Evolutionary conservation across 75 land plant genomes (phyloP).

Genomic region (Cupressus sempervirens): DNA sequence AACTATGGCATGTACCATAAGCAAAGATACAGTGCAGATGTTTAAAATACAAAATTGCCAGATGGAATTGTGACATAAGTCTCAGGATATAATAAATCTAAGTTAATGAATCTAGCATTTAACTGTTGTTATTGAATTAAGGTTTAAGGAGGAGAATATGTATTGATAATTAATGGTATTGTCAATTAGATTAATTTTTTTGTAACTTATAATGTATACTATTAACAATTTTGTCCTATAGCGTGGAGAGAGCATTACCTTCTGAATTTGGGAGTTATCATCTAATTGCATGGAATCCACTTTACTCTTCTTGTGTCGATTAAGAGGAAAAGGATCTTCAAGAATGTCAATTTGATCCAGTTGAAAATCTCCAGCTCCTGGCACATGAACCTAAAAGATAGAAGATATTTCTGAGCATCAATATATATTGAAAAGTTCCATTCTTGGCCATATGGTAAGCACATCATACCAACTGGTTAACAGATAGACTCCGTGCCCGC

Average conservation of each 20-base stretch:
- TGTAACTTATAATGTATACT: not conserved
- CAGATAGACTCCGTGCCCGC: conserved; percentile 66
- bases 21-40: no score
- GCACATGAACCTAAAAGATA: conserved; percentile 70
- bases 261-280: conserved; percentile 8
- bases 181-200: not conserved
- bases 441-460: not conserved
- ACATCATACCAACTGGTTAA: conserved; percentile 80
- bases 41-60: not conserved
- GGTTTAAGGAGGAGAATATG: not conserved
- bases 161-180: not conserved
- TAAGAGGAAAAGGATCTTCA: conserved; percentile 78
- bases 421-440: not conserved
- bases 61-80: not conserved
- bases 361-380: conserved; percentile 93
- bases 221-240: not conserved
- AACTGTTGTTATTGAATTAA: not conserved
- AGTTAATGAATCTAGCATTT: not conserved
- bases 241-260: not conserved
- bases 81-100: not conserved
- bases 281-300: conserved; percentile 58
- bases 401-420: not conserved
- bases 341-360: conserved; percentile 65
- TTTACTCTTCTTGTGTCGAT: conserved; percentile 29
- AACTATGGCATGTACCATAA: no score